phyloP scores from a whole-genome alignment of 805 yeast genomes.

The Starmerella powellii region DNA sequence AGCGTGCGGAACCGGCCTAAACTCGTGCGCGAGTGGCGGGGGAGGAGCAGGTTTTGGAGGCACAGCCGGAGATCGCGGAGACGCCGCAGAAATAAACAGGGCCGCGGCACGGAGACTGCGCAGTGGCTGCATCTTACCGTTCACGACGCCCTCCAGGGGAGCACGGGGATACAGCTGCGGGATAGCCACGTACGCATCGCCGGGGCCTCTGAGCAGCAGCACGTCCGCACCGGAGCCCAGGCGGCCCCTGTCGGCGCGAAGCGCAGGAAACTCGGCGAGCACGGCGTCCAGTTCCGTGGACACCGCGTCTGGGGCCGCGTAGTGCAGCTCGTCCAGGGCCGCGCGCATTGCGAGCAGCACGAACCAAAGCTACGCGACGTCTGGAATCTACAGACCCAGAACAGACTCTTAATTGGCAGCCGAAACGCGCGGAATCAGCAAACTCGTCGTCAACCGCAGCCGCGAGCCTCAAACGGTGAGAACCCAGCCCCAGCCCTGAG shows the following conservation, averaged over 20 bases:
- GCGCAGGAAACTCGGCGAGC: constrained; percentile 39
- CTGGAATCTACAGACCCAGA: too few relatives aligned
- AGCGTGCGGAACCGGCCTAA: too few relatives aligned
- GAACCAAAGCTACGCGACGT: too few relatives aligned
- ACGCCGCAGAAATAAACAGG: not conserved
- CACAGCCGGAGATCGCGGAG: not conserved
- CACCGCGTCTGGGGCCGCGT: constrained; percentile 42
- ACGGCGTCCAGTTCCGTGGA: constrained; percentile 53
- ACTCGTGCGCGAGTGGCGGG: too few relatives aligned
- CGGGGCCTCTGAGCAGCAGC: constrained; percentile 35
- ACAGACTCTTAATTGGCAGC: too few relatives aligned
- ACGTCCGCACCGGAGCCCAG: constrained; percentile 44
- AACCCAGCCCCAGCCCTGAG: too few relatives aligned
- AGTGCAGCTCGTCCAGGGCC: constrained; percentile 41
- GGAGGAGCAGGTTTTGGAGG: constrained; percentile 4
- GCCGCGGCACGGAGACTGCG: not conserved
- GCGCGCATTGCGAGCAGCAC: not conserved
- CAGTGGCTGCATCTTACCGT: not conserved
- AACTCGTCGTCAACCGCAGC: too few relatives aligned
- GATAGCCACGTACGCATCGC: not conserved
- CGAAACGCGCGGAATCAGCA: too few relatives aligned
- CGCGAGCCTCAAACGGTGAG: too few relatives aligned
- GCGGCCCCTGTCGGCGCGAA: constrained; percentile 60
- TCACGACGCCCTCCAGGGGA: not conserved
- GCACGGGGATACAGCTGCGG: not conserved